These are phyloP conservation scores for Geum urbanum DNA, from an alignment of 306 rosid genomes.

Conservation along the genomic window DNA sequence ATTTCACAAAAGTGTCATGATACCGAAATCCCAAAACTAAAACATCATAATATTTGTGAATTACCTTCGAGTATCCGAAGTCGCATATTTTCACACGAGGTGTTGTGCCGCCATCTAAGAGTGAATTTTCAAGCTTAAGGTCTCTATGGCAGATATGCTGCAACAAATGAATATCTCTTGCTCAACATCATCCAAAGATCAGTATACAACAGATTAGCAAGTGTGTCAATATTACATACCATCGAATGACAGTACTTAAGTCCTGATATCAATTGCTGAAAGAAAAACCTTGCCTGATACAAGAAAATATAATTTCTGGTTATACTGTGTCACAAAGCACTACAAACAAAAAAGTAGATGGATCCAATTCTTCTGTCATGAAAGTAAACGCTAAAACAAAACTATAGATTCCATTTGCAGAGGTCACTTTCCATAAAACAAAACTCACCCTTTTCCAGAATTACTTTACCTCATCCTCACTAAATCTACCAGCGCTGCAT, in stretches of 20 bases:
- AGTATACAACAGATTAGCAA: conserved; percentile 1
- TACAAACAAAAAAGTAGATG: background rate
- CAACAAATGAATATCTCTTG: conserved; percentile 20
- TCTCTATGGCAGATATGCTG: conserved; percentile 92
- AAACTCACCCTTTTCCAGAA: background rate
- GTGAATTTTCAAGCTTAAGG: conserved; percentile 84
- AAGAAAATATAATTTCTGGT: conserved; percentile 3
- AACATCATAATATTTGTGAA: conserved; percentile 5
- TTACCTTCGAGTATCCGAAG: conserved; percentile 88
- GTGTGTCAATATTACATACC: conserved; percentile 36
- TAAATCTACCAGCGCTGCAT: conserved; percentile 67
- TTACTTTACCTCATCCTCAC: conserved; percentile 71
- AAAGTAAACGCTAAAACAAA: background rate
- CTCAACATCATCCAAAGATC: conserved; percentile 5
- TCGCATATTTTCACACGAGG: conserved; percentile 78
- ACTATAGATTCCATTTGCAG: background rate
- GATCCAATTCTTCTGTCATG: background rate
- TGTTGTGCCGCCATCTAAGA: conserved; percentile 71
- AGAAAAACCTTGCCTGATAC: conserved; percentile 81
- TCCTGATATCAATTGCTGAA: conserved; percentile 88
- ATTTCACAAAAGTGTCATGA: conserved; percentile 20
- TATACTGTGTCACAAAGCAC: too few relatives aligned
- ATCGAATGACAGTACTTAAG: conserved; percentile 82
- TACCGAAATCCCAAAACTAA: background rate
- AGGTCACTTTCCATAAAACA: background rate